A percentile compares a stretch with the other conserved stretches of the same genome.
These are phyloP conservation scores for Thelonectria blattea DNA, from an alignment of 2,329 filamentous ascomycete species.

Conservation along the genomic window DNA sequence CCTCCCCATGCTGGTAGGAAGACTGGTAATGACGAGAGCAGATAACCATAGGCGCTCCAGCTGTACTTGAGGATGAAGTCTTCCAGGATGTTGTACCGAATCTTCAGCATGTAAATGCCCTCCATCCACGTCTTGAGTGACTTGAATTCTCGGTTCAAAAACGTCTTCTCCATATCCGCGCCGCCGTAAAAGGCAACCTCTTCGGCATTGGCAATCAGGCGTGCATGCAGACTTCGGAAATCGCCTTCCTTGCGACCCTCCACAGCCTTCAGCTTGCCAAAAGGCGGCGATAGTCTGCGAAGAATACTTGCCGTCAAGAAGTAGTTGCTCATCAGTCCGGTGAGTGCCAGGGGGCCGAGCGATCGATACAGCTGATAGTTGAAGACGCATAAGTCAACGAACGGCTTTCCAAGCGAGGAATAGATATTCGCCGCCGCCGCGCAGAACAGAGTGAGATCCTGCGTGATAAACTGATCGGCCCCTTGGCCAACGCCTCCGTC, in stretches of 20 bases:
- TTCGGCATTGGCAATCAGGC: conserved; percentile 94
- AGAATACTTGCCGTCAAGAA: conserved; percentile 92
- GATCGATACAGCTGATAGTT: conserved; percentile 97
- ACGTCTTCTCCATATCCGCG: conserved; percentile 91
- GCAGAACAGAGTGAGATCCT: conserved; percentile 95
- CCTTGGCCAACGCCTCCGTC: conserved; percentile 92
- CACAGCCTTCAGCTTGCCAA: conserved; percentile 95
- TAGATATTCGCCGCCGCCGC: conserved; percentile 90
- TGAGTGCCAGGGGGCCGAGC: conserved; percentile 84
- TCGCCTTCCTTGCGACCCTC: conserved; percentile 95
- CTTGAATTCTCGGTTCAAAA: conserved; percentile 89
- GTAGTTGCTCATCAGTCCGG: conserved; percentile 88
- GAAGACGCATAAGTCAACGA: conserved; percentile 97
- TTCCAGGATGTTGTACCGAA: conserved; percentile 97
- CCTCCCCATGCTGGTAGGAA: conserved; percentile 96
- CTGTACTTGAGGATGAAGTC: conserved; percentile 98
- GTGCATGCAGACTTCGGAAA: conserved; percentile 88
- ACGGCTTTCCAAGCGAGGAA: conserved; percentile 95
- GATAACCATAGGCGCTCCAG: conserved; percentile 97
- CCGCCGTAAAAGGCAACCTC: conserved; percentile 98
- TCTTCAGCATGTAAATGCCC: conserved; percentile 95
- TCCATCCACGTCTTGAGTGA: conserved; percentile 98
- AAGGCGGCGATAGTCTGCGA: conserved; percentile 87
- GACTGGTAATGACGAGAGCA: conserved; percentile 89
- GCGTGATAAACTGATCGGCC: conserved; percentile 96